Evolutionary conservation across 805 yeast species (phyloP).

Genomic region (Nakazawaea laoshanensis): DNA sequence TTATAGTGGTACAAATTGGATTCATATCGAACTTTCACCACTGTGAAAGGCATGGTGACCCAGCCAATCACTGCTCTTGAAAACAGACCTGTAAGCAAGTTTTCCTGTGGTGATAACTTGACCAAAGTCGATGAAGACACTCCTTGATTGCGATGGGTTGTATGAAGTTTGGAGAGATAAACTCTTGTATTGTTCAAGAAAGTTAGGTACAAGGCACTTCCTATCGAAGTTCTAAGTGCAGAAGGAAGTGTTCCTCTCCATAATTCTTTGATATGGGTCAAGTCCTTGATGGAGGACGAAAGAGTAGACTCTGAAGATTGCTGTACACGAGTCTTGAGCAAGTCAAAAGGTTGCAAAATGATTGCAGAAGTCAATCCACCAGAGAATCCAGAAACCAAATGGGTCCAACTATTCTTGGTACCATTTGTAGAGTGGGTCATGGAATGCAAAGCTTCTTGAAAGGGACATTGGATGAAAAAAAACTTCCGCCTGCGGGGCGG

Average conservation of each 20-base stretch:
- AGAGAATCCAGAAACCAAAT: conserved; percentile 69
- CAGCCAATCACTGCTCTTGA: conserved; percentile 80
- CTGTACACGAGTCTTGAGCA: conserved; percentile 82
- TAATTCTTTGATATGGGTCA: conserved; percentile 38
- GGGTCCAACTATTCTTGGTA: conserved; percentile 24
- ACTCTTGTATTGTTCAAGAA: conserved; percentile 57
- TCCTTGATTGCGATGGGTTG: neutral
- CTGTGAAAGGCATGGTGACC: conserved; percentile 90
- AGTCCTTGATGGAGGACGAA: conserved; percentile 24
- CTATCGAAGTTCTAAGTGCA: conserved; percentile 81
- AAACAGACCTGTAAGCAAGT: conserved; percentile 67
- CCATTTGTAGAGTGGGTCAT: too few relatives aligned
- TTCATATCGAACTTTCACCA: conserved; percentile 83
- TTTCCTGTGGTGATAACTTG: conserved; percentile 57
- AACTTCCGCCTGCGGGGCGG: too few relatives aligned
- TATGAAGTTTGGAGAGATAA: conserved; percentile 28
- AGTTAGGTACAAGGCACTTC: conserved; percentile 81
- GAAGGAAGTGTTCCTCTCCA: conserved; percentile 97
- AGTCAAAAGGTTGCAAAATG: conserved; percentile 79
- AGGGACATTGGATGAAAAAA: too few relatives aligned
- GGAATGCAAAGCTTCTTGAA: too few relatives aligned
- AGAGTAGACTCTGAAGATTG: conserved; percentile 33
- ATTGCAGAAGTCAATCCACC: conserved; percentile 83
- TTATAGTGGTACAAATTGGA: conserved; percentile 66
- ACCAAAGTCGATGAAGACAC: conserved; percentile 46